Evolutionary conservation across 257 asterid genomes (phyloP).

Genomic region (Rubia yunnanensis): DNA sequence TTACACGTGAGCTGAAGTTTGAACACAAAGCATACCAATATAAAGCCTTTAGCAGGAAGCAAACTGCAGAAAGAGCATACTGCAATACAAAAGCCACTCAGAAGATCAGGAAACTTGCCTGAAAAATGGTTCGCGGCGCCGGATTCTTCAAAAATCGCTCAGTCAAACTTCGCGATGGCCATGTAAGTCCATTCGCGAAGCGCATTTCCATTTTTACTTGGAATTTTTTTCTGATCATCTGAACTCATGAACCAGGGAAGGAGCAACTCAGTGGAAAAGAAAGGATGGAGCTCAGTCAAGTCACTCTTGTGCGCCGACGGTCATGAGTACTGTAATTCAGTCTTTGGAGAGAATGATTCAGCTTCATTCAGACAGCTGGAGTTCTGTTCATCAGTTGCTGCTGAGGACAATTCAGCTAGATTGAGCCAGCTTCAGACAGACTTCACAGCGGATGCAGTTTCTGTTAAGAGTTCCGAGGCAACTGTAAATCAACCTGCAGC

Average conservation of each 20-base stretch:
- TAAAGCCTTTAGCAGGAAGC: not conserved
- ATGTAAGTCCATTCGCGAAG: conserved; percentile 22
- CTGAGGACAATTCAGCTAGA: conserved; percentile 16
- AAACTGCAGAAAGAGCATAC: not conserved
- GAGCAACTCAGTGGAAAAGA: conserved; percentile 28
- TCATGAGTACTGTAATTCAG: conserved; percentile 27
- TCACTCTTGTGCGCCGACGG: conserved; percentile 57
- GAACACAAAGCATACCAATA: not conserved
- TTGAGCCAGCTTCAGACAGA: conserved; percentile 11
- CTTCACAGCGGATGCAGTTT: conserved; percentile 22
- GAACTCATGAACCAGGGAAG: conserved; percentile 19
- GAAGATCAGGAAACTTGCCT: not conserved
- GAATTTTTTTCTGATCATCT: not conserved
- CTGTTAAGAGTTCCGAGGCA: conserved; percentile 36
- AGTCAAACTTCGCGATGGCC: conserved; percentile 9
- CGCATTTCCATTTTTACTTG: not conserved
- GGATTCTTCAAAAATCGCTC: conserved; percentile 45
- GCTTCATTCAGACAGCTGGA: conserved; percentile 15
- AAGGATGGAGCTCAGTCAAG: conserved; percentile 41
- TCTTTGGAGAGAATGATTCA: conserved; percentile 27
- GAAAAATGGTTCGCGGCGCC: conserved; percentile 41
- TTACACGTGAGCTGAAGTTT: too few relatives aligned
- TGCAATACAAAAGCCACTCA: not conserved
- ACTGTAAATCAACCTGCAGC: conserved; percentile 39
- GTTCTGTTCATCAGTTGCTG: conserved; percentile 14